Evolutionary conservation across 1,284 basidiomycete genomes (phyloP).

Genomic region (Fomitopsis betulina): DNA sequence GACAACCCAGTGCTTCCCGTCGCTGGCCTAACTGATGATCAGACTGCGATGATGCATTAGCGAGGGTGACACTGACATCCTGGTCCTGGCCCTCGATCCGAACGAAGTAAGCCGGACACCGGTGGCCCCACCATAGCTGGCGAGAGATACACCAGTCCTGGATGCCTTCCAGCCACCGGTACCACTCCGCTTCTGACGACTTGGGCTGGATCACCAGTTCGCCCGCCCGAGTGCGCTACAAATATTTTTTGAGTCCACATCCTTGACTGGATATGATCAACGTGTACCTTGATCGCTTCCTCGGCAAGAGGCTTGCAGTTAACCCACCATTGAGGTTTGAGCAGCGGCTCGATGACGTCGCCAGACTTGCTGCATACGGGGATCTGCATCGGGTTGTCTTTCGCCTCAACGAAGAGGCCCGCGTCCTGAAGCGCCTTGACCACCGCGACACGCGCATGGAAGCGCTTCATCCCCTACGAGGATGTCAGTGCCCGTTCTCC

Average conservation of each 20-base stretch:
- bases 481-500: neutral
- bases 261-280: neutral
- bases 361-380: conserved; percentile 95
- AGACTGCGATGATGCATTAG: neutral
- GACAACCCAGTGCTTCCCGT: conserved; percentile 88
- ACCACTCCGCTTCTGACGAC: conserved; percentile 92
- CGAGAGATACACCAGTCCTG: conserved; percentile 99
- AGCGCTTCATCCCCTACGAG: conserved; percentile 91
- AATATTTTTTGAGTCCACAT: neutral
- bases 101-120: conserved; percentile 94
- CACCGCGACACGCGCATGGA: conserved; percentile 87
- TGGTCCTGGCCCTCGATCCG: conserved; percentile 77
- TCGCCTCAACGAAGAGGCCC: conserved; percentile 87
- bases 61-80: conserved; percentile 48
- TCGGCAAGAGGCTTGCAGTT: conserved; percentile 91
- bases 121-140: conserved; percentile 99
- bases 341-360: conserved; percentile 91
- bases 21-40: conserved; percentile 41
- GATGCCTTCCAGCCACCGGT: conserved; percentile 92
- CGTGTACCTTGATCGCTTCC: conserved; percentile 75
- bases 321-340: conserved; percentile 99
- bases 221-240: conserved; percentile 79
- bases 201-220: conserved; percentile 85
- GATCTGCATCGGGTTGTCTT: conserved; percentile 95
- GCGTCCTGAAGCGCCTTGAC: conserved; percentile 83